Evolutionary conservation across 1,284 basidiomycete species (phyloP), one percentile per base, ranked within the genome.

Genomic region (Ganoderma boninense): DNA sequence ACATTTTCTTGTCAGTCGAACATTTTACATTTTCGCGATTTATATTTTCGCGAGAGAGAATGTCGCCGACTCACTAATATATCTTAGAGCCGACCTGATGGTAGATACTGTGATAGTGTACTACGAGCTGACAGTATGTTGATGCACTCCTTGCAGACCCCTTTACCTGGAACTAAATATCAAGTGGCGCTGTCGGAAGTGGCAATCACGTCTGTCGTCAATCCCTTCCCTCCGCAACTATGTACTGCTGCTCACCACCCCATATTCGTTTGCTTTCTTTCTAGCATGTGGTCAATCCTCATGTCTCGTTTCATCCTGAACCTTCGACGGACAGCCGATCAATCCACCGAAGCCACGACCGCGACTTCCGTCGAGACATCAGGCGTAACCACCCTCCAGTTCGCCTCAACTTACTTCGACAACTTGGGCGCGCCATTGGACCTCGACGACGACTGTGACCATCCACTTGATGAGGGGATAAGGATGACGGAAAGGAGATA

Each of bases 241-340:
- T n/a, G n/a, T n/a, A 7, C 20, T 14, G 20, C 44, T 6, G 44
- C 44, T 46, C 44, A 46, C 44, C 6, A 46, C 3, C 44, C 20
- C 44, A n/a, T 14, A n/a, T 46, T 46, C 8, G 16, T 26, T 42
- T 6, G 14, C 59, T 32, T 32, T 32, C 29, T 32, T 32, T 32
- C 29, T 32, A 67, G 71, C 1, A 35, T 71, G 62, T 35, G 56
- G 32, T 35, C 65, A 64, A 40, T 73, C 67, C 59, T 68, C 29
- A 70, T 68, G 65, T 65, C 65, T 6, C 67, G 71, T n/a, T 70
- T 67, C 67, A 65, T 73, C 38, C 62, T 73, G 29, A 68, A 73
- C 46, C 67, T 70, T 6, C 69, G 71, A 46, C 44, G 20, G 18
- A 46, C 20, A n/a, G 44, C 10, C 6, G 44, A 46, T 14, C 44